Percentiles rank a stretch among this genome's conserved stretches.
Conservation (phyloP, 306 rosid species). For the Cyclanthera cordifolia region DNA sequence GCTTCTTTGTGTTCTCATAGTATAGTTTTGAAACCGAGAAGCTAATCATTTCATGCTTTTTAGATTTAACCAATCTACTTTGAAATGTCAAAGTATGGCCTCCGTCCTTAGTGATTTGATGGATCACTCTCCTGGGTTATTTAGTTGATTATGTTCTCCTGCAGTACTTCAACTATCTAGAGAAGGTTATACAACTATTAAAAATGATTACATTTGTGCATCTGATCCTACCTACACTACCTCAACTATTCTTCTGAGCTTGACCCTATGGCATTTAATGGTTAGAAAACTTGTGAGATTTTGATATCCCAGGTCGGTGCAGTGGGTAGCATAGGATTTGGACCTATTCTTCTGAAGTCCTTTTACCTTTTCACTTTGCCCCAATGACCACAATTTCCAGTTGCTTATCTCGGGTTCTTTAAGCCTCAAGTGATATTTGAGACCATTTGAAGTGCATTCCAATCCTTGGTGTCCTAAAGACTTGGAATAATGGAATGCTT, state of each 20-base stretch:
- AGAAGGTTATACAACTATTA: not conserved
- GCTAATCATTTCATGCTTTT: no score
- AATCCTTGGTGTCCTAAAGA: not conserved
- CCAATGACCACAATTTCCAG: not conserved
- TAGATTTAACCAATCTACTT: no score
- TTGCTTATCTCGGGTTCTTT: not conserved
- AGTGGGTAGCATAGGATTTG: not conserved
- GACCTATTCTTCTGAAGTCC: not conserved
- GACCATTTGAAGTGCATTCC: not conserved
- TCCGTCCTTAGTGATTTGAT: not conserved
- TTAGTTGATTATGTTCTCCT: not conserved
- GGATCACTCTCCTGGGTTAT: not conserved
- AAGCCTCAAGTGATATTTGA: not conserved
- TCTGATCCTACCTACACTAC: not conserved
- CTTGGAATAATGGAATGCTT: not conserved
- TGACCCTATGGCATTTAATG: not conserved
- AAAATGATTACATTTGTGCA: not conserved
- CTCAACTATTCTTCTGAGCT: not conserved
- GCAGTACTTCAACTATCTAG: not conserved
- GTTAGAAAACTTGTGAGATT: not conserved
- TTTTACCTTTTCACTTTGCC: not conserved
- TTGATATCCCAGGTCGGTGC: not conserved
- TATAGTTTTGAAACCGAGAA: not conserved
- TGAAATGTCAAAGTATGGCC: not conserved
- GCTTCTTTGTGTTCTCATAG: not conserved